A percentile compares a stretch with the other conserved stretches of the same genome.
phyloP scores from a whole-genome alignment of 2,329 filamentous ascomycete species.

The Hortaea sp. region DNA sequence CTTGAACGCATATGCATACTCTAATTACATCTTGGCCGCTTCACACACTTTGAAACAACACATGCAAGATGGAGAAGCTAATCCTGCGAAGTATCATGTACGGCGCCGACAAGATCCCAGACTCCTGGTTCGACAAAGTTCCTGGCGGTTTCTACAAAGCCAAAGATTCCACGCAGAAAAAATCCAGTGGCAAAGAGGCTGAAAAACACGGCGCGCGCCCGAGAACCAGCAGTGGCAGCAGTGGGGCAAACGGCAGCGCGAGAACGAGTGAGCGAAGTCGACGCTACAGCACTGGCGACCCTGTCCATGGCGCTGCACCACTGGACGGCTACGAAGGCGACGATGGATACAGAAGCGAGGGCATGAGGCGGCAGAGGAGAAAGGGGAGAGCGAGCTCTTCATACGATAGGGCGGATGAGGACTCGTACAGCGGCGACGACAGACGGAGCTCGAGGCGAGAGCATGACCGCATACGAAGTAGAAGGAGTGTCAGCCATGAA shows the following conservation, averaged over 20 bases:
- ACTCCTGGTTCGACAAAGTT: conserved; percentile 28
- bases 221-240: conserved; percentile 1
- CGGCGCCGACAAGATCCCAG: conserved; percentile 28
- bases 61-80: conserved; percentile 15
- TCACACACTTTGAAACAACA: background rate
- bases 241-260: background rate
- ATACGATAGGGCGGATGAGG: conserved; percentile 18
- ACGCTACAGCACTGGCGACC: conserved; percentile 12
- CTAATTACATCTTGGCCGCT: no score
- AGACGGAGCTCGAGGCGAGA: conserved; percentile 9
- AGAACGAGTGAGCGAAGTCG: conserved; percentile 4
- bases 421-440: conserved; percentile 16
- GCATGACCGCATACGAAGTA: conserved; percentile 1
- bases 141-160: conserved; percentile 26
- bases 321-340: conserved; percentile 15
- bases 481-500: conserved; percentile 8
- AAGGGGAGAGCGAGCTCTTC: conserved; percentile 4
- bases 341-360: conserved; percentile 8
- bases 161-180: conserved; percentile 14
- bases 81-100: conserved; percentile 17
- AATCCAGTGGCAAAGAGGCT: conserved; percentile 5
- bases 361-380: conserved; percentile 3
- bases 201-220: conserved; percentile 7
- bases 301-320: background rate
- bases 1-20: no score